These are phyloP conservation scores for grape (Vitis vinifera) DNA, from an alignment of 164 flowering plant species.

Conservation along the genomic window ASM3070453v1 NC_081811.1:24741001-24741500, in stretches of 20 bases:
- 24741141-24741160: conserved; percentile 82
- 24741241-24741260: too few species aligned
- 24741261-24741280: too few species aligned
- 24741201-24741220: conserved; percentile 40
- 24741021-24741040: conserved; percentile 12
- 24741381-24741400: too few species aligned
- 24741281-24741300: too few species aligned
- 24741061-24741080: conserved; percentile 50
- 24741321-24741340: too few species aligned
- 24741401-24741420: too few species aligned
- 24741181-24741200: conserved; percentile 82
- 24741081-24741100: conserved; percentile 54
- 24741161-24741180: conserved; percentile 97
- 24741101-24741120: conserved; percentile 80
- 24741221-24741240: not conserved
- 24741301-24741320: too few species aligned
- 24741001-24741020: conserved; percentile 40
- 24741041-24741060: conserved; percentile 81
- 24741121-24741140: conserved; percentile 90
- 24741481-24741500: too few species aligned
- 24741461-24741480: too few species aligned
- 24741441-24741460: too few species aligned
- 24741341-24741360: not conserved
- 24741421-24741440: too few species aligned
- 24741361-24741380: not conserved